These are phyloP conservation scores for Murraya paniculata DNA, from an alignment of 345 rosid genomes.

Conservation along the genomic window DNA sequence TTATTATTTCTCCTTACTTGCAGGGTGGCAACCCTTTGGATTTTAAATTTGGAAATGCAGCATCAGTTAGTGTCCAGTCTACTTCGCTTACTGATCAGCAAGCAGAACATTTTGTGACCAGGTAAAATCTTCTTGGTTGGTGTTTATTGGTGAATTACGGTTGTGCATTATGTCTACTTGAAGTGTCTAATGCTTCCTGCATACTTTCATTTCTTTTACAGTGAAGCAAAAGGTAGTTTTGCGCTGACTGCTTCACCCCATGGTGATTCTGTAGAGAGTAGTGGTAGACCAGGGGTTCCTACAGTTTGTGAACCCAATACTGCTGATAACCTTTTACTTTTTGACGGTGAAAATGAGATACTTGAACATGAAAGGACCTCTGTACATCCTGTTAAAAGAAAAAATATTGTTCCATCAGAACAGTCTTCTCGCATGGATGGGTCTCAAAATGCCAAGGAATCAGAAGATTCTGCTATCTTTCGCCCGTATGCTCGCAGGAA, in stretches of 20 bases:
- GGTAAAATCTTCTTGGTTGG: constrained; percentile 48
- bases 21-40: constrained; percentile 99
- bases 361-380: constrained; percentile 53
- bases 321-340: constrained; percentile 80
- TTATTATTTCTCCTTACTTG: constrained; percentile 23
- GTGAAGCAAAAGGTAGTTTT: constrained; percentile 97
- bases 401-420: constrained; percentile 51
- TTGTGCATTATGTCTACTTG: constrained; percentile 16
- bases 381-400: constrained; percentile 50
- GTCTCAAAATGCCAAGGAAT: constrained; percentile 69
- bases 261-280: constrained; percentile 96
- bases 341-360: constrained; percentile 75
- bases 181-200: constrained; percentile 21
- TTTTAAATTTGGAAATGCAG: constrained; percentile 73
- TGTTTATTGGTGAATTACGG: constrained; percentile 8
- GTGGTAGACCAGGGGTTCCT: constrained; percentile 80
- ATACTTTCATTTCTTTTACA: constrained; percentile 34
- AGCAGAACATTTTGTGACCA: constrained; percentile 70
- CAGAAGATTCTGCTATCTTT: constrained; percentile 96
- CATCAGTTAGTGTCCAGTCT: constrained; percentile 89
- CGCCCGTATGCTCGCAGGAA: constrained; percentile 98
- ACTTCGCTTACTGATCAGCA: constrained; percentile 85
- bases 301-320: constrained; percentile 77
- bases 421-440: constrained; percentile 66
- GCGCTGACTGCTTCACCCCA: constrained; percentile 87